A percentile compares a stretch with the other conserved stretches of the same genome.
Evolutionary conservation across 75 land plant genomes (phyloP).

Genomic region (Azolla pinnata): DNA sequence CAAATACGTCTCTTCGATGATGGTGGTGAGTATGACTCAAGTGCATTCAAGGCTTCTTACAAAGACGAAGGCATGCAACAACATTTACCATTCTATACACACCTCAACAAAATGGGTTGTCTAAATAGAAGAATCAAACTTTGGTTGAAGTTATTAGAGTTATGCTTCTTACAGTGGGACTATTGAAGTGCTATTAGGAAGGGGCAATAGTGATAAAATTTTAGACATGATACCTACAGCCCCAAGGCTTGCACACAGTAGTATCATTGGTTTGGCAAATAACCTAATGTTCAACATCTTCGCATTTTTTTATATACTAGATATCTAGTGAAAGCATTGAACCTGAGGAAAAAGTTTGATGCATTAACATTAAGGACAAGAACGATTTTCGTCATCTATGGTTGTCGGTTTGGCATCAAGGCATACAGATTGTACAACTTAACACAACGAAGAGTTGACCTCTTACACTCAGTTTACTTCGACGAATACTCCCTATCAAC

Average conservation of each 20-base stretch:
- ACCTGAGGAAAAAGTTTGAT: not conserved
- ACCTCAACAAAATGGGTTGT: slow-evolving; percentile 34
- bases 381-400: not conserved
- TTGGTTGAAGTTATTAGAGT: slow-evolving; percentile 14
- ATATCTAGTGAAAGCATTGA: not conserved
- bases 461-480: not conserved
- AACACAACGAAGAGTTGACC: not conserved
- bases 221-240: slow-evolving; percentile 10
- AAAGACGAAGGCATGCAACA: slow-evolving; percentile 8
- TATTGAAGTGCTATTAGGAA: slow-evolving; percentile 21
- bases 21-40: not conserved
- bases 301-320: slow-evolving; percentile 16
- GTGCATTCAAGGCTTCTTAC: not conserved
- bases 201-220: slow-evolving; percentile 28
- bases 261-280: not conserved
- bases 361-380: not conserved
- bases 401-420: not conserved
- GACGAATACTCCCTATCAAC: not conserved
- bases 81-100: slow-evolving; percentile 20
- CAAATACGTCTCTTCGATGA: not conserved
- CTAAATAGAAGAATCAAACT: slow-evolving; percentile 23
- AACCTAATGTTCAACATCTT: slow-evolving; percentile 4
- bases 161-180: slow-evolving; percentile 17
- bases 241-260: slow-evolving; percentile 10
- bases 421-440: not conserved